A percentile compares a stretch with the other conserved stretches of the same genome.
Evolutionary conservation across 2,329 filamentous ascomycete species (phyloP).

Genomic region (Biscogniauxia sp.): DNA sequence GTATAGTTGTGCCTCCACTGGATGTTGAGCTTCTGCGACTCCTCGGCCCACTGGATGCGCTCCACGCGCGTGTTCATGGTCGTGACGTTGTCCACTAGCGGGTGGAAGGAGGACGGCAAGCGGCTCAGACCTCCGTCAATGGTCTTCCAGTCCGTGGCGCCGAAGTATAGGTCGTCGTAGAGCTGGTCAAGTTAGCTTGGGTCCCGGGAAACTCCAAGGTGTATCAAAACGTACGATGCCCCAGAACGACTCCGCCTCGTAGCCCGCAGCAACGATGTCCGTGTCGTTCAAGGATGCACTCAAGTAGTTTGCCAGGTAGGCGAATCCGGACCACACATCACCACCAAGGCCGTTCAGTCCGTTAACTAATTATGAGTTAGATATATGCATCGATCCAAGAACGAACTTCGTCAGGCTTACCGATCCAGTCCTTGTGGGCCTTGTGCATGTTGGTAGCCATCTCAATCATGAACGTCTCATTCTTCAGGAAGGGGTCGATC

Average conservation of each 20-base stretch:
- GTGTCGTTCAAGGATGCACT: slow-evolving; percentile 52
- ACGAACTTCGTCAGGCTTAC: slow-evolving; percentile 11
- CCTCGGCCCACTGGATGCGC: slow-evolving; percentile 51
- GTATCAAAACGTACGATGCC: slow-evolving; percentile 32
- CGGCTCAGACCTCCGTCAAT: slow-evolving; percentile 58
- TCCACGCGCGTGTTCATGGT: slow-evolving; percentile 57
- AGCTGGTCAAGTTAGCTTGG: slow-evolving; percentile 24
- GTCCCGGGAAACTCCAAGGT: too few relatives aligned
- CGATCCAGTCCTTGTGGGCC: slow-evolving; percentile 41
- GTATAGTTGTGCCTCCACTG: slow-evolving; percentile 51
- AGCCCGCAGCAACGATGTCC: slow-evolving; percentile 45
- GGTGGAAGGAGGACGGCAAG: slow-evolving; percentile 61
- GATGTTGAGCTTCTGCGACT: slow-evolving; percentile 53
- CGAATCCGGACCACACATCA: slow-evolving; percentile 64
- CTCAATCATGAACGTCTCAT: slow-evolving; percentile 35
- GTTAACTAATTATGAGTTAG: slow-evolving; percentile 18
- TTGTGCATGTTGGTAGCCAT: slow-evolving; percentile 44
- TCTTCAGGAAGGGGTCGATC: slow-evolving; percentile 36
- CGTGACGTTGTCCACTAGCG: slow-evolving; percentile 56
- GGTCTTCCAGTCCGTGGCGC: slow-evolving; percentile 59
- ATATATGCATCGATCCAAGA: not conserved
- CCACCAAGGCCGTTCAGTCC: slow-evolving; percentile 45
- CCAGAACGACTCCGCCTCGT: slow-evolving; percentile 45
- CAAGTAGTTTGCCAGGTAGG: slow-evolving; percentile 59
- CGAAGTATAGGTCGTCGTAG: slow-evolving; percentile 60